phyloP scores from a whole-genome alignment of 2,329 filamentous ascomycete species.

The Biscogniauxia marginata region DNA sequence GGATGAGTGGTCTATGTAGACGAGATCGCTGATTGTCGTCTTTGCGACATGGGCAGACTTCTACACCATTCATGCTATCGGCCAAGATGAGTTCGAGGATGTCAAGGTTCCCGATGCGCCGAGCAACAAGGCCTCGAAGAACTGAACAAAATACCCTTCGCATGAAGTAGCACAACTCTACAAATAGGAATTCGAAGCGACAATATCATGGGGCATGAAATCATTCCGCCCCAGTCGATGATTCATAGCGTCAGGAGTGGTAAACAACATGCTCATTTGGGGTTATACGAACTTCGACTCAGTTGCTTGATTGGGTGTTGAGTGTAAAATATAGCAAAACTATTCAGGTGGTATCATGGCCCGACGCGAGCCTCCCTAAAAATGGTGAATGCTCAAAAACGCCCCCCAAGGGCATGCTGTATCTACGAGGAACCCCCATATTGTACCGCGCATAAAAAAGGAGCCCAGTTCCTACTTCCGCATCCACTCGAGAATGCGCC shows the following conservation, averaged over 20 bases:
- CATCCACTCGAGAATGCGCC: conserved; percentile 12
- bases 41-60: conserved; percentile 41
- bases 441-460: conserved; percentile 22
- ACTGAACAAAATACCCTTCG: conserved; percentile 10
- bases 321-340: conserved; percentile 11
- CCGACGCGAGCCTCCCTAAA: conserved; percentile 15
- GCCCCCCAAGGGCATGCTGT: conserved; percentile 16
- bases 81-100: conserved; percentile 96
- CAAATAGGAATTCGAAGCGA: neutral
- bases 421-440: conserved; percentile 20
- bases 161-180: neutral
- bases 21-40: neutral
- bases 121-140: conserved; percentile 40
- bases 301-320: conserved; percentile 5
- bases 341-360: conserved; percentile 27
- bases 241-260: neutral
- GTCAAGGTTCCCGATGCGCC: conserved; percentile 83
- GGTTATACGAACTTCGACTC: neutral
- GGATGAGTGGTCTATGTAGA: neutral
- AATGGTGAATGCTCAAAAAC: conserved; percentile 17
- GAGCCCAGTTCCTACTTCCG: conserved; percentile 12
- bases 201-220: neutral
- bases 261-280: neutral
- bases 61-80: conserved; percentile 75
- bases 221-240: neutral